Percentiles rank a stretch among this genome's conserved stretches.
Evolutionary conservation across 345 rosid genomes (phyloP).

Genomic region (Rhodamnia rubescens): DNA sequence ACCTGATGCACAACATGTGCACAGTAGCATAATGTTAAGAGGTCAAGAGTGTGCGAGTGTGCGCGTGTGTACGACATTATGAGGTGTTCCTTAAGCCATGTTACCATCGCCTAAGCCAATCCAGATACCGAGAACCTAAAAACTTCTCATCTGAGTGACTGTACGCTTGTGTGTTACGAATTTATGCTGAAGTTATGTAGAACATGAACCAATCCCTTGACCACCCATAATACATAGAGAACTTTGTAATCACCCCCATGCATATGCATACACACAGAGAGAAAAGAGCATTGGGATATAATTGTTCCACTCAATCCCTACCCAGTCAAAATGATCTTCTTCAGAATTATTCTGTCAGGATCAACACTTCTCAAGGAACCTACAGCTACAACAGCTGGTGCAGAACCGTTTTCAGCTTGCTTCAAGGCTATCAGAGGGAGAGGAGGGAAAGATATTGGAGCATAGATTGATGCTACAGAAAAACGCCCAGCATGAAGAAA

Average conservation of each 20-base stretch:
- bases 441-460: constrained; percentile 74
- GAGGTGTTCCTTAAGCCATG: background rate
- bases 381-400: constrained; percentile 68
- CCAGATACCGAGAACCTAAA: background rate
- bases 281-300: background rate
- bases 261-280: background rate
- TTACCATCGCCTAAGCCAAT: background rate
- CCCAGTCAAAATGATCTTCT: constrained; percentile 92
- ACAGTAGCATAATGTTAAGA: background rate
- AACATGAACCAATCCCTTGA: background rate
- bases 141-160: background rate
- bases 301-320: constrained; percentile 7
- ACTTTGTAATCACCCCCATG: background rate
- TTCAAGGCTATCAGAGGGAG: constrained; percentile 81
- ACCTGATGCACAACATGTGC: background rate
- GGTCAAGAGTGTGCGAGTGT: background rate
- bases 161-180: background rate
- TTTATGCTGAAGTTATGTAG: background rate
- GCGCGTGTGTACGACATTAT: background rate
- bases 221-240: background rate
- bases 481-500: constrained; percentile 80
- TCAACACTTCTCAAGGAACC: constrained; percentile 82
- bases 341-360: constrained; percentile 73
- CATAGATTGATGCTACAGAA: constrained; percentile 73
- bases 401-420: constrained; percentile 25